Evolutionary conservation across 768 basidiomycete genomes (phyloP).

Genomic region (Suillus cothurnatus): DNA sequence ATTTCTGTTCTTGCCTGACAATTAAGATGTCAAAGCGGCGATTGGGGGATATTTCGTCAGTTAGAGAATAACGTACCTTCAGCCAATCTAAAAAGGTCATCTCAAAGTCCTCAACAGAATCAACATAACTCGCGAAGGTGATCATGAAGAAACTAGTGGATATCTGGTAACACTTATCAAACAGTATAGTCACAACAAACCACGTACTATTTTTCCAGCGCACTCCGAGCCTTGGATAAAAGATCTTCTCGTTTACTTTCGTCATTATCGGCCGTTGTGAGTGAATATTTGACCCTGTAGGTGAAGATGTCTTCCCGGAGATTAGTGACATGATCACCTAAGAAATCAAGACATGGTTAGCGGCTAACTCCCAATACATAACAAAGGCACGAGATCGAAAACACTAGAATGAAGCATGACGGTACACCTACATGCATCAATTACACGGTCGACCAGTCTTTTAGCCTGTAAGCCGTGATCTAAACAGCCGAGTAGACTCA

Average conservation of each 20-base stretch:
- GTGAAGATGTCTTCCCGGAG: slow-evolving; percentile 87
- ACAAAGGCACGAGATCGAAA: background rate
- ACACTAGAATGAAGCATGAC: background rate
- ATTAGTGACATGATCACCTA: slow-evolving; percentile 92
- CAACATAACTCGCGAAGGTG: slow-evolving; percentile 88
- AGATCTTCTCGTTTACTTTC: slow-evolving; percentile 51
- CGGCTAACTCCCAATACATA: background rate
- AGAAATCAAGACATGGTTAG: slow-evolving; percentile 14
- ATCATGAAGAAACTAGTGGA: slow-evolving; percentile 84
- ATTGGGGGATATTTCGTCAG: background rate
- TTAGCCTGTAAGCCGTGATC: slow-evolving; percentile 89
- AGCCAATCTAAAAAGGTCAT: slow-evolving; percentile 88
- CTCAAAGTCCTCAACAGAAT: slow-evolving; percentile 60
- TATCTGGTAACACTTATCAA: slow-evolving; percentile 4
- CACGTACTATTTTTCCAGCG: slow-evolving; percentile 88
- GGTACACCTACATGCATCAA: slow-evolving; percentile 62
- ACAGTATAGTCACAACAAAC: slow-evolving; percentile 1
- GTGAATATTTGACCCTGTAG: slow-evolving; percentile 83
- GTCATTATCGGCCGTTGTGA: slow-evolving; percentile 72
- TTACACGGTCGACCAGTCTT: slow-evolving; percentile 84
- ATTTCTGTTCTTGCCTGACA: slow-evolving; percentile 80
- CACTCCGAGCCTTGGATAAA: slow-evolving; percentile 68
- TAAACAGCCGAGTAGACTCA: slow-evolving; percentile 90
- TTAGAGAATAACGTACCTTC: slow-evolving; percentile 47
- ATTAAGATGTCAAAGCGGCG: background rate